A percentile compares a stretch with the other conserved stretches of the same genome.
phyloP scores from a whole-genome alignment of 2,329 filamentous ascomycete genomes.

The Claviceps humidiphila region DNA sequence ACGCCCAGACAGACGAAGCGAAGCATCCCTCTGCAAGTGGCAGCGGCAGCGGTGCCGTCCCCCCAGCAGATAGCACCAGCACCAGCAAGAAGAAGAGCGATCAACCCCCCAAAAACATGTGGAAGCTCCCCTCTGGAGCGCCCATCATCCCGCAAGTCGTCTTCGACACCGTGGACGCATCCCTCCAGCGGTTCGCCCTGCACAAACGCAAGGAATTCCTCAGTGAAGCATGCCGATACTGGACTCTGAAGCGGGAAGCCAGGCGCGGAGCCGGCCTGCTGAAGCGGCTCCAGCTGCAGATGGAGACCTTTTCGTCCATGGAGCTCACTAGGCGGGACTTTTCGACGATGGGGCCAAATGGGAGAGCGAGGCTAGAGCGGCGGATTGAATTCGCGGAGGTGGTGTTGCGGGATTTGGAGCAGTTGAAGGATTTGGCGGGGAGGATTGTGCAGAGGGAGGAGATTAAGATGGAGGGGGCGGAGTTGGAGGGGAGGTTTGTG shows the following conservation, averaged over 20 bases:
- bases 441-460: constrained; percentile 63
- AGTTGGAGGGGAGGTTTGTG: constrained; percentile 65
- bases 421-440: constrained; percentile 56
- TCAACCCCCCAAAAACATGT: constrained; percentile 32
- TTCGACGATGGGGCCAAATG: constrained; percentile 80
- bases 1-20: constrained; percentile 73
- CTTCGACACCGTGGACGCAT: constrained; percentile 72
- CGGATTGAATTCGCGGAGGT: constrained; percentile 79
- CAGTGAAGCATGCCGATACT: constrained; percentile 88
- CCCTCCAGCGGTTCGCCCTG: constrained; percentile 65
- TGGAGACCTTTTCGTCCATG: constrained; percentile 95
- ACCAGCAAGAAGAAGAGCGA: constrained; percentile 56
- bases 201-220: constrained; percentile 86
- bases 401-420: constrained; percentile 63
- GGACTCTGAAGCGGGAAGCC: constrained; percentile 92
- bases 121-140: constrained; percentile 89
- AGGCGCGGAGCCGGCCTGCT: constrained; percentile 81
- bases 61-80: constrained; percentile 32
- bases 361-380: constrained; percentile 61
- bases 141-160: constrained; percentile 86
- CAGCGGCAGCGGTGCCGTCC: constrained; percentile 18
- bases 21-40: constrained; percentile 49
- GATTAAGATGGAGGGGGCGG: constrained; percentile 62
- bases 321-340: constrained; percentile 93
- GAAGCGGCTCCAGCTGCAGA: constrained; percentile 84